A percentile compares a stretch with the other conserved stretches of the same genome.
phyloP scores from a whole-genome alignment of 2,329 filamentous ascomycete species.

The Verticillium dahliae region DNA sequence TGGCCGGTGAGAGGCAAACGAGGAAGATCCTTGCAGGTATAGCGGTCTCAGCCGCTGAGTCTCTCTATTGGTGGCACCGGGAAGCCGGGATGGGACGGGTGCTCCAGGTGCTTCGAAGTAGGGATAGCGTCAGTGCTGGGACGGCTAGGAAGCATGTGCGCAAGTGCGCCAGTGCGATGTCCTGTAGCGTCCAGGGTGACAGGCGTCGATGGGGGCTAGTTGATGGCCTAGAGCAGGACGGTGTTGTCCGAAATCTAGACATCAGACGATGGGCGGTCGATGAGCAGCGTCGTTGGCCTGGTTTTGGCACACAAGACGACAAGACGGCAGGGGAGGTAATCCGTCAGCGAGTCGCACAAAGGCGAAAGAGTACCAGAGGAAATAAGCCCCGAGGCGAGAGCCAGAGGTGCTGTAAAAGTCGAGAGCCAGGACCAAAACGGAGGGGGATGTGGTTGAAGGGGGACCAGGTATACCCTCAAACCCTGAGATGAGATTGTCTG shows the following conservation, averaged over 20 bases:
- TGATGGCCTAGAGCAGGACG: not conserved
- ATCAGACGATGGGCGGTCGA: not conserved
- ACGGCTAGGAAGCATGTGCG: not conserved
- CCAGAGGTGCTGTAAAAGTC: not conserved
- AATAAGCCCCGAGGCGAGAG: not conserved
- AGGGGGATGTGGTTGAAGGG: not conserved
- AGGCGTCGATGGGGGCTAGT: not conserved
- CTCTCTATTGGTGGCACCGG: conserved; percentile 3
- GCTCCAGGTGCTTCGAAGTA: not conserved
- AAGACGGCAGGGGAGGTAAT: not conserved
- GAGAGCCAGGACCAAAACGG: not conserved
- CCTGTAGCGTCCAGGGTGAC: not conserved
- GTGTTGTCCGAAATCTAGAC: not conserved
- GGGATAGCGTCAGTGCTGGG: not conserved
- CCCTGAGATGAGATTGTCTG: not conserved
- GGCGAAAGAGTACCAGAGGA: not conserved
- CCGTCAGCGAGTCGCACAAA: not conserved
- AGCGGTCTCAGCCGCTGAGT: not conserved
- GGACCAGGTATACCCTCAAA: not conserved
- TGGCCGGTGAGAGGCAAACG: conserved; percentile 1
- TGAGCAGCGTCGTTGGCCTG: not conserved
- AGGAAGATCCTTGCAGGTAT: conserved; percentile 1
- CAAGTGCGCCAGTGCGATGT: not conserved
- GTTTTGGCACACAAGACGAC: not conserved
- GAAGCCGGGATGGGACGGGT: conserved; percentile 1